phyloP scores from a whole-genome alignment of 805 yeast species.

The Pichia gijzeniarum region DNA sequence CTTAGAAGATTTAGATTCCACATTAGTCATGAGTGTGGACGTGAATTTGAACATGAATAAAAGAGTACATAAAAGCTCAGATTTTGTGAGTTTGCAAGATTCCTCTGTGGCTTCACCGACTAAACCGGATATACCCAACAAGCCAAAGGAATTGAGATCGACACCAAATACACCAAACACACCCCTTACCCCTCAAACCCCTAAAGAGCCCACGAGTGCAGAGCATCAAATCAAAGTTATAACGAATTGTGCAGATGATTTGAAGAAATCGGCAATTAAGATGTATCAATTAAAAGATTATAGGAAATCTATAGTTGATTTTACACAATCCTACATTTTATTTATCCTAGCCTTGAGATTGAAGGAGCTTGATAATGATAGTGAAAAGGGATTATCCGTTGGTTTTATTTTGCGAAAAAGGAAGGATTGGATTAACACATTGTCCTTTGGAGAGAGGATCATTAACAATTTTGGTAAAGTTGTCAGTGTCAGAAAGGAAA shows the following conservation, averaged over 20 bases:
- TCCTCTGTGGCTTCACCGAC: not conserved
- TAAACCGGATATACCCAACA: no score
- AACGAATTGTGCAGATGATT: conserved; percentile 15
- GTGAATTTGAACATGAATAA: not conserved
- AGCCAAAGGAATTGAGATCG: no score
- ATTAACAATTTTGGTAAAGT: conserved; percentile 19
- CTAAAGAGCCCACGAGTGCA: not conserved
- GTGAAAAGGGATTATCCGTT: conserved; percentile 3
- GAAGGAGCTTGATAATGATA: conserved; percentile 14
- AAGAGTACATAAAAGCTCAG: not conserved
- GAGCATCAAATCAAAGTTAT: conserved; percentile 6
- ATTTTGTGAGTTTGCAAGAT: not conserved
- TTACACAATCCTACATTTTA: conserved; percentile 22
- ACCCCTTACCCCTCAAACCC: not conserved
- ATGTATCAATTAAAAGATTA: conserved; percentile 11
- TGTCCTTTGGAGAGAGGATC: conserved; percentile 9
- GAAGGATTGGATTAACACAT: conserved; percentile 2
- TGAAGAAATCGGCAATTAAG: conserved; percentile 14
- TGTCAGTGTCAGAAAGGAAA: not conserved
- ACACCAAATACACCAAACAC: no score
- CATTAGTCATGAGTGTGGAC: not conserved
- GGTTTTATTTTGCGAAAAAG: conserved; percentile 14
- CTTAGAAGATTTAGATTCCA: conserved; percentile 14
- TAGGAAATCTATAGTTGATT: conserved; percentile 17
- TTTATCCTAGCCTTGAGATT: conserved; percentile 21